Evolutionary conservation across 352 stramenopile genomes (phyloP).

Genomic region (Pythium dissotocum): DNA sequence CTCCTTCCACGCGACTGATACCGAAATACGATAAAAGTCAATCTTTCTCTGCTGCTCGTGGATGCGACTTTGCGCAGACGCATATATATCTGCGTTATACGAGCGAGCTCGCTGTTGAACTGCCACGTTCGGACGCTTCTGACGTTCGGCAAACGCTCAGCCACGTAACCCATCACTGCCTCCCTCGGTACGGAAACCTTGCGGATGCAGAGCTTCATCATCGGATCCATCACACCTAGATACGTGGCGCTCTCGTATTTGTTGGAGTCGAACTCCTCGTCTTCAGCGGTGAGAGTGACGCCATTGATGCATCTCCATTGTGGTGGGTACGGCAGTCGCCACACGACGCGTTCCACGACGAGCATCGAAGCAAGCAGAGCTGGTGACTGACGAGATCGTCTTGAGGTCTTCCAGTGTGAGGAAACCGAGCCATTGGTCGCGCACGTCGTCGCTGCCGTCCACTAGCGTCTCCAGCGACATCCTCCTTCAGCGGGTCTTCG

Average conservation of each 20-base stretch:
- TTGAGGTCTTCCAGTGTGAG: constrained; percentile 17
- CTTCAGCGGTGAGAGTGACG: not conserved
- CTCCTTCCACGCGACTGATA: not conserved
- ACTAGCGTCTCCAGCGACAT: constrained; percentile 1
- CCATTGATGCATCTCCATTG: not conserved
- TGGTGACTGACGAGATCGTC: constrained; percentile 9
- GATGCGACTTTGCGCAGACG: not conserved
- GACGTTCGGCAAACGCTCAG: constrained; percentile 2
- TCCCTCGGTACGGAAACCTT: constrained; percentile 10
- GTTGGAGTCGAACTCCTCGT: not conserved
- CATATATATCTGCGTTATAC: constrained; percentile 6
- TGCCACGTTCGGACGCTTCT: constrained; percentile 13
- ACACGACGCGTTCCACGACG: constrained; percentile 3
- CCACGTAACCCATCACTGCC: constrained; percentile 1
- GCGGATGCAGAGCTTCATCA: not conserved
- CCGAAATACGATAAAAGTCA: not conserved
- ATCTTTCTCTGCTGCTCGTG: constrained; percentile 1
- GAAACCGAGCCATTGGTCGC: constrained; percentile 14
- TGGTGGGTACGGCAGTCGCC: constrained; percentile 15
- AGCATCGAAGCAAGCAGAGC: not conserved
- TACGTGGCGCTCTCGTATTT: not conserved
- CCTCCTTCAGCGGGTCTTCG: too few relatives aligned
- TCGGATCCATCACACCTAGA: not conserved
- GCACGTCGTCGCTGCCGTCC: constrained; percentile 2
- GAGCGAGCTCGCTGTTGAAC: constrained; percentile 13